Conservation (phyloP, 164 flowering plant species). For the Echeveria elegans region DNA sequence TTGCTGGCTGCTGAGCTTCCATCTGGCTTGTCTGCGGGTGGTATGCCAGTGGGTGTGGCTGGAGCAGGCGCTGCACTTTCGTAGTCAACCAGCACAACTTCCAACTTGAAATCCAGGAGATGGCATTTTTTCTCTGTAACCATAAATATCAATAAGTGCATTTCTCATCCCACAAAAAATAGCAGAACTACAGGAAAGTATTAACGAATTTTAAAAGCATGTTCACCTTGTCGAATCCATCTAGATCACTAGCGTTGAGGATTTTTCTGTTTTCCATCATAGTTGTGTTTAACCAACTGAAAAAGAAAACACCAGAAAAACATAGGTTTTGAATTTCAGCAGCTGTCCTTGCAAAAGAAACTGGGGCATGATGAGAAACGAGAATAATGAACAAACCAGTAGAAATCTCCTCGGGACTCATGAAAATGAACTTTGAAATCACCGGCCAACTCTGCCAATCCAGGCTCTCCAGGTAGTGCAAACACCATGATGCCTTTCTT, state of each 20-base stretch:
- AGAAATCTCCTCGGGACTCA: constrained; percentile 3
- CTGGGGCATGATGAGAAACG: neutral
- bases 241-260: constrained; percentile 70
- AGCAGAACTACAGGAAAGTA: neutral
- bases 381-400: neutral
- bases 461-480: constrained; percentile 5
- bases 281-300: constrained; percentile 96
- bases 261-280: constrained; percentile 87
- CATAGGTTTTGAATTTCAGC: neutral
- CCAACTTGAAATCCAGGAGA: constrained; percentile 98
- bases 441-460: constrained; percentile 1
- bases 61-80: constrained; percentile 21
- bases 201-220: neutral
- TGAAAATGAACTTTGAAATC: constrained; percentile 6
- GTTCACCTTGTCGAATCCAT: constrained; percentile 87
- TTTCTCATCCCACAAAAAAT: neutral
- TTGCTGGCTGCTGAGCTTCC: constrained; percentile 31
- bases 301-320: neutral
- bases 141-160: neutral
- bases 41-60: constrained; percentile 29
- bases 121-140: constrained; percentile 87
- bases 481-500: constrained; percentile 7
- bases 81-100: constrained; percentile 76
- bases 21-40: constrained; percentile 26
- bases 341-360: neutral